Base-by-base conservation (phyloP, 2,329 filamentous ascomycete genomes). In the Fusarium algeriense region DNA sequence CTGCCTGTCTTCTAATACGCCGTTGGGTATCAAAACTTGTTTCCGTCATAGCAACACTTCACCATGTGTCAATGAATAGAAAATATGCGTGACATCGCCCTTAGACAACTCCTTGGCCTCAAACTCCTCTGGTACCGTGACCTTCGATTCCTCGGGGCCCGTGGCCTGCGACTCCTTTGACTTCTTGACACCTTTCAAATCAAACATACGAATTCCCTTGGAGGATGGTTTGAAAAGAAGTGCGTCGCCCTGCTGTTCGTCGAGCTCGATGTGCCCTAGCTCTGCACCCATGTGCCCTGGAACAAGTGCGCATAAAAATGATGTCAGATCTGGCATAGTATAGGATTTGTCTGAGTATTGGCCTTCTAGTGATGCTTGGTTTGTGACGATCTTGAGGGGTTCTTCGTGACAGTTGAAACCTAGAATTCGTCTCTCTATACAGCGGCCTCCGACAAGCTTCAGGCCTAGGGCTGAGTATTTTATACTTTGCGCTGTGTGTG, bases 351-450 rank as follows among this genome's bases (percentile, higher is more conserved):
- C 59, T 26, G 69, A 14, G 46, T 74, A 74, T 37, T 75, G 44
- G 7, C 55, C 44, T 7, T 71, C 60, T 2, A 75, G 28, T 10
- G 75, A 73, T 12, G 69, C 65, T 19, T 70, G 32, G 17, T 46
- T 40, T 40, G 61, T 68, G 38, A 70, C 75, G 23, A 75, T 74
- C 19, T 60, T 68, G 7, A 63, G 34, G 9, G 74, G 72, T 2
- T 75, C 68, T 34, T 68, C 72, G 15, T 62, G 70, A 30, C 72
- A 75, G 70, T 76, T 76, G 53, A 76, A 76, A 19, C 74, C 74
- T 2, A 76, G 49, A 15, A 75, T 63, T 28, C 73, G 52, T 17
- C 62, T 73, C 45, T 70, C 74, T 30, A 76, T 35, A 10, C 56
- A 64, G 17, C 60, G 43, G 1, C 70, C 70, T 40, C 74, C 72